Evolutionary conservation across 768 basidiomycete genomes (phyloP).

Genomic region (Russula earlei): DNA sequence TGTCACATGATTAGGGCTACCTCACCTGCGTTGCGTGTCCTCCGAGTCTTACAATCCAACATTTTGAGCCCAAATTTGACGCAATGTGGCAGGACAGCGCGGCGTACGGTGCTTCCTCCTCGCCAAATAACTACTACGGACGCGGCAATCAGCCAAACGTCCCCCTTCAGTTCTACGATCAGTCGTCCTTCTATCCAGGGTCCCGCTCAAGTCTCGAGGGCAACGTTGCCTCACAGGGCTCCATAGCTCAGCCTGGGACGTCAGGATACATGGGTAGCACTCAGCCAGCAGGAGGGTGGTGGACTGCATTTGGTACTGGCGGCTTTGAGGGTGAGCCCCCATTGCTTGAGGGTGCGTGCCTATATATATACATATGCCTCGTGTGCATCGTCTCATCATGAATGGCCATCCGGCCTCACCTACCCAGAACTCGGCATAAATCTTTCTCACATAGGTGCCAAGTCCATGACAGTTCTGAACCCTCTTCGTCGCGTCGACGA

Average conservation of each 20-base stretch:
- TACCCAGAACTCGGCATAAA: constrained; percentile 89
- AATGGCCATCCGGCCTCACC: not conserved
- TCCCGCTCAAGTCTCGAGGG: constrained; percentile 74
- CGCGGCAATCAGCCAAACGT: constrained; percentile 35
- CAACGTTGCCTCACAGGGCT: constrained; percentile 46
- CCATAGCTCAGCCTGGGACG: constrained; percentile 38
- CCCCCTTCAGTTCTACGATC: constrained; percentile 72
- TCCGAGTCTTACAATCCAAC: not conserved
- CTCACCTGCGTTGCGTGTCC: not conserved
- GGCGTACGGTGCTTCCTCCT: constrained; percentile 50
- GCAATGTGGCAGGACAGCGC: constrained; percentile 70
- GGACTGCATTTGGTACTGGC: constrained; percentile 93
- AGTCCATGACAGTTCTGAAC: constrained; percentile 92
- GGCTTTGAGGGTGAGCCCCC: constrained; percentile 95
- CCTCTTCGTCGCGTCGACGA: constrained; percentile 77
- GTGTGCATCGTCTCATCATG: not conserved
- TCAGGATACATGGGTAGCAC: constrained; percentile 64
- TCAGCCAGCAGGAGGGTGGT: constrained; percentile 71
- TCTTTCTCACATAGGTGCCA: constrained; percentile 89
- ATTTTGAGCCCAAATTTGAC: not conserved
- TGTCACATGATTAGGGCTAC: not conserved
- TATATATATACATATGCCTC: not conserved
- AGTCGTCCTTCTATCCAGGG: constrained; percentile 53
- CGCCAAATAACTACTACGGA: constrained; percentile 51
- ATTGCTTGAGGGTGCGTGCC: constrained; percentile 72